Base-by-base conservation (phyloP, 176 grass and related monocot genomes). In the Oryza meridionalis region DNA sequence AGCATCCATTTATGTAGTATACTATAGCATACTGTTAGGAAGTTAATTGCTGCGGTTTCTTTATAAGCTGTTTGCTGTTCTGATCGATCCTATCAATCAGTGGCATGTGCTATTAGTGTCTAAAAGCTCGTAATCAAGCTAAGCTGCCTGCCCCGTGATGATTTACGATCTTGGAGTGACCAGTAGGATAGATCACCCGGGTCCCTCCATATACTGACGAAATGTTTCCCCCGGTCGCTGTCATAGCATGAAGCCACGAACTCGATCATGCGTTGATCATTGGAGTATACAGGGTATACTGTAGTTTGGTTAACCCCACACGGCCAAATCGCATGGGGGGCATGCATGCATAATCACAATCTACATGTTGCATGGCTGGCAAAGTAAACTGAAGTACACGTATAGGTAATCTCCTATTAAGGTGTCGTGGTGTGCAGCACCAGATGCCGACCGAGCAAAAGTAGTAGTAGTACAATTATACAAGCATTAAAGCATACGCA, bases 311-410 rank as follows among this genome's bases (percentile, higher is more conserved):
- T 32, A 45, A 16, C 24, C 24, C 46, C 72, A 33, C 72, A n/a
- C 81, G n/a, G 58, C 58, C 58, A 10, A n/a, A 62, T 74, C 81
- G 65, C 81, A 83, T 83, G 70, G 58, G 27, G 27, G 21, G 72
- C 46, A 46, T 25, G 64, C 19, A 37, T 2, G 58, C 58, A 62
- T 62, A 62, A 43, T 42, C 37, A 38, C 5, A 7, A 59, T 61
- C 55, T 40, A 66, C 45, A 24, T 19, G 68, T 25, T 17, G 67
- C 67, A 70, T 81, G 38, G 37, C 31, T 70, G 29, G 16, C 8
- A 5, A 14, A 21, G 43, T 31, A 46, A 78, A 17, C 7, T 61
- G 9, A 61, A 61, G 58, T 62, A 13, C 13, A 62, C n/a, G 10
- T n/a, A 11, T 62, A 62, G 61, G 10, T 27, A 67, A 32, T 33